Conservation (phyloP, 2,329 filamentous ascomycete genomes). For the Zasmidium cellare region DNA sequence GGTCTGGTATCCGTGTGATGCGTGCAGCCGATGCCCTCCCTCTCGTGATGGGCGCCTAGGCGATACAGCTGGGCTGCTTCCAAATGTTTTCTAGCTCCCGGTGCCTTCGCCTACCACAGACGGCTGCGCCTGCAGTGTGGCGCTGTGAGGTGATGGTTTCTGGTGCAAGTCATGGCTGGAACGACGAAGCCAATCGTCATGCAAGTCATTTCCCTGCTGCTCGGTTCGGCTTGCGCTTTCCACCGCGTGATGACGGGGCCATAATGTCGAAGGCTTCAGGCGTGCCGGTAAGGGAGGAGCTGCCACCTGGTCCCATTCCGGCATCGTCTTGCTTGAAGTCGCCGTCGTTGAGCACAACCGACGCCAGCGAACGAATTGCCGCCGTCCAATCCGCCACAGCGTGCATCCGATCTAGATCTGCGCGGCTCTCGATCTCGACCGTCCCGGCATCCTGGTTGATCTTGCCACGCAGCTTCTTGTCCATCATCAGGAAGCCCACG, state of each 20-base stretch:
- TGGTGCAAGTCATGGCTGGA: background rate
- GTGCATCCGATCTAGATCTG: constrained; percentile 71
- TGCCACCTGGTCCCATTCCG: constrained; percentile 13
- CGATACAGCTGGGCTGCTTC: constrained; percentile 10
- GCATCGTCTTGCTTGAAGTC: constrained; percentile 61
- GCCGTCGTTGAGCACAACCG: constrained; percentile 72
- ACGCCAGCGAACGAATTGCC: constrained; percentile 69
- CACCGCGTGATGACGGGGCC: constrained; percentile 25
- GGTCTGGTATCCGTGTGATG: background rate
- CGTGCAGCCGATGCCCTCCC: background rate
- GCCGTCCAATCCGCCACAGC: constrained; percentile 72
- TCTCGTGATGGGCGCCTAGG: constrained; percentile 1
- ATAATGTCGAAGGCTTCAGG: constrained; percentile 15
- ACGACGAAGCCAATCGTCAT: constrained; percentile 10
- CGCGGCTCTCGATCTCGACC: constrained; percentile 74
- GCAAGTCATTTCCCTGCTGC: constrained; percentile 30
- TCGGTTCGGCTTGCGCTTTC: constrained; percentile 32
- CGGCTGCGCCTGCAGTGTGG: constrained; percentile 1
- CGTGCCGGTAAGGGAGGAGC: constrained; percentile 10
- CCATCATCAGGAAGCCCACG: constrained; percentile 88
- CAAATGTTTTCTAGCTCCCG: constrained; percentile 14
- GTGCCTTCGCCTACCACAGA: background rate
- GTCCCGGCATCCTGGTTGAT: constrained; percentile 87
- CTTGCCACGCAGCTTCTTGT: constrained; percentile 80
- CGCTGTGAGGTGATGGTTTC: background rate